Percentiles rank a stretch among this genome's conserved stretches.
These are phyloP conservation scores for Clarireedia hainanense DNA, from an alignment of 2,329 filamentous ascomycete species.

Conservation along the genomic window DNA sequence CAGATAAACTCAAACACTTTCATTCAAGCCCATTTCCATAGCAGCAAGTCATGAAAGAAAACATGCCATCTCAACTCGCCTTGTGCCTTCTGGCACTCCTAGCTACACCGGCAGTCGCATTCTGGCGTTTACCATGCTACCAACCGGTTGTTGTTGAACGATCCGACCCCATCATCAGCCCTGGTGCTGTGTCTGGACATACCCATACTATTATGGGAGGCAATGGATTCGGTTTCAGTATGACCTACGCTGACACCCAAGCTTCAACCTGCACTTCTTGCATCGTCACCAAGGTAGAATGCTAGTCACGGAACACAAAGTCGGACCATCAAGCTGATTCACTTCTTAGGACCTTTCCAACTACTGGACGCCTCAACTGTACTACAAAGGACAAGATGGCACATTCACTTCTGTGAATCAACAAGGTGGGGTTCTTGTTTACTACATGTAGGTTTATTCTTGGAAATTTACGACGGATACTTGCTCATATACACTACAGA, in stretches of 20 bases:
- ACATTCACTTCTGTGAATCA: conserved; percentile 40
- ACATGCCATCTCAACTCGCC: neutral
- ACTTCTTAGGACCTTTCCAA: conserved; percentile 41
- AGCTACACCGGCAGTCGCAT: conserved; percentile 30
- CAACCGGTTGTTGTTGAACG: conserved; percentile 38
- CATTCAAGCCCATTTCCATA: neutral
- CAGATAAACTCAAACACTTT: neutral
- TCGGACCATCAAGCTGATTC: neutral
- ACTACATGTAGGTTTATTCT: conserved; percentile 40
- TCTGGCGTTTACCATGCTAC: conserved; percentile 38
- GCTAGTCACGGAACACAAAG: neutral
- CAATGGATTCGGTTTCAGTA: conserved; percentile 48
- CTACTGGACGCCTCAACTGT: conserved; percentile 61
- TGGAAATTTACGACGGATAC: neutral
- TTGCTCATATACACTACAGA: conserved; percentile 13
- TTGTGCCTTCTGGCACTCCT: conserved; percentile 2
- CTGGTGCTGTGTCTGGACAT: conserved; percentile 46
- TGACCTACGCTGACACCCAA: conserved; percentile 45
- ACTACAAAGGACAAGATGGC: conserved; percentile 45
- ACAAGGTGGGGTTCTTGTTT: conserved; percentile 45
- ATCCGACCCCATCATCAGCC: conserved; percentile 51
- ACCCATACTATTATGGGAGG: conserved; percentile 56
- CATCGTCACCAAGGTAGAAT: conserved; percentile 40
- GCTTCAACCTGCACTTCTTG: conserved; percentile 55
- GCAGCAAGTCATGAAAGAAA: neutral